Percentiles rank a stretch among this genome's conserved stretches.
Evolutionary conservation across 495 filamentous ascomycete species (phyloP).

Genomic region (Oidiodendron maius): DNA sequence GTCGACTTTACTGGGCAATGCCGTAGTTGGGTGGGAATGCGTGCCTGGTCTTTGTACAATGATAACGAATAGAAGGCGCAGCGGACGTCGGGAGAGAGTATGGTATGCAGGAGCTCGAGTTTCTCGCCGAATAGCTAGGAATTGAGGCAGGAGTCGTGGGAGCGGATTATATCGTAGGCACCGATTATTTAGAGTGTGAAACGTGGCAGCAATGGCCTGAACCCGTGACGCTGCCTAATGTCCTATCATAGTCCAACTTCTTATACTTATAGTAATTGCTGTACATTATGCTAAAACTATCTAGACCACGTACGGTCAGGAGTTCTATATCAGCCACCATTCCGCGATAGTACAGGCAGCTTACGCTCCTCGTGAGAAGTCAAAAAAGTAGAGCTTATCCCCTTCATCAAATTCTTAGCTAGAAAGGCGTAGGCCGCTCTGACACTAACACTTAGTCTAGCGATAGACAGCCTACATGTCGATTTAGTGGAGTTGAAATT

Average conservation of each 20-base stretch:
- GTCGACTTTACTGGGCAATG: constrained; percentile 40
- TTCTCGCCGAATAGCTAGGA: constrained; percentile 16
- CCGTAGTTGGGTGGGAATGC: constrained; percentile 66
- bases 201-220: constrained; percentile 18
- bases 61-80: constrained; percentile 74
- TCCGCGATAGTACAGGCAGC: constrained; percentile 54
- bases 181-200: constrained; percentile 19
- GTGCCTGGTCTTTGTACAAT: constrained; percentile 58
- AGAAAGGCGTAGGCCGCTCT: constrained; percentile 63
- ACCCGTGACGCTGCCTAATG: no score
- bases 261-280: constrained; percentile 53
- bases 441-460: constrained; percentile 51
- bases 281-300: constrained; percentile 58
- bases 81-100: constrained; percentile 36
- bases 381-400: constrained; percentile 67
- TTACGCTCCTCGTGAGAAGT: constrained; percentile 70
- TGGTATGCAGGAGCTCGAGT: constrained; percentile 20
- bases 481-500: no score
- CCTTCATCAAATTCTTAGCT: constrained; percentile 58
- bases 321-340: constrained; percentile 46
- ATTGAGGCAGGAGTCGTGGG: constrained; percentile 20
- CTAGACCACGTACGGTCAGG: constrained; percentile 57
- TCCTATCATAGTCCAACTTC: constrained; percentile 14
- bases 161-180: constrained; percentile 5
- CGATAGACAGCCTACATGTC: no score